Conservation (phyloP, 2,329 filamentous ascomycete species). For the Apiospora sp. region DNA sequence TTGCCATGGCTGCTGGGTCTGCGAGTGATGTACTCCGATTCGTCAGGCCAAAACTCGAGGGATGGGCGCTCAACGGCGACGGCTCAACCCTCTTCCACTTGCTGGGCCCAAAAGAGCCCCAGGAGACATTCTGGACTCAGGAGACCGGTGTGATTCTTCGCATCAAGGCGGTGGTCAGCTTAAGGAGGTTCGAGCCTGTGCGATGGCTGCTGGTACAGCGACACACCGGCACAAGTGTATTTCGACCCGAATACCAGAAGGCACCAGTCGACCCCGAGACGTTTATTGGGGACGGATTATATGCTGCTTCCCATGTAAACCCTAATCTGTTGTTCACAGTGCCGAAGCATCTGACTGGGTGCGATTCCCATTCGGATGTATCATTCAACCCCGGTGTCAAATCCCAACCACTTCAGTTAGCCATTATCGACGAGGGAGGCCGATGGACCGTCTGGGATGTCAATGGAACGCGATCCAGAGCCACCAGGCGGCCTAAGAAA, state of each 20-base stretch:
- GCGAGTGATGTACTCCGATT: constrained; percentile 67
- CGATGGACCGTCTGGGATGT: constrained; percentile 75
- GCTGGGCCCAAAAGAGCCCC: constrained; percentile 51
- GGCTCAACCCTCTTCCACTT: constrained; percentile 56
- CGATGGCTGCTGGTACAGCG: constrained; percentile 65
- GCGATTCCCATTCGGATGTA: constrained; percentile 66
- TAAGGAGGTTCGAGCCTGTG: constrained; percentile 45
- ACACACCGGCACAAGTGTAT: constrained; percentile 57
- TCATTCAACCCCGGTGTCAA: constrained; percentile 65
- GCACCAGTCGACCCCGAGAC: constrained; percentile 41
- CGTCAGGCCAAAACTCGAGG: constrained; percentile 56
- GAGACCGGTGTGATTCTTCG: constrained; percentile 58
- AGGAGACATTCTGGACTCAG: constrained; percentile 61
- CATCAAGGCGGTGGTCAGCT: constrained; percentile 57
- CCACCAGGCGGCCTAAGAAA: constrained; percentile 45
- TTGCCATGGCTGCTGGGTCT: constrained; percentile 62
- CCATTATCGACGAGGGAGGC: constrained; percentile 70
- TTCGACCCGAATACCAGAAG: constrained; percentile 58
- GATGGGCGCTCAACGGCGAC: constrained; percentile 61
- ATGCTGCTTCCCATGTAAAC: constrained; percentile 58
- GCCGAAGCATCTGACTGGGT: constrained; percentile 59
- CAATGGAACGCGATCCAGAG: constrained; percentile 44
- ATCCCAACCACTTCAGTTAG: constrained; percentile 66
- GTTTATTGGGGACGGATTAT: constrained; percentile 34
- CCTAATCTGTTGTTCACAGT: constrained; percentile 64